Evolutionary conservation across 306 rosid species (phyloP), one percentile per base, ranked within the genome.

Genomic region (Trifolium subterraneum): DNA sequence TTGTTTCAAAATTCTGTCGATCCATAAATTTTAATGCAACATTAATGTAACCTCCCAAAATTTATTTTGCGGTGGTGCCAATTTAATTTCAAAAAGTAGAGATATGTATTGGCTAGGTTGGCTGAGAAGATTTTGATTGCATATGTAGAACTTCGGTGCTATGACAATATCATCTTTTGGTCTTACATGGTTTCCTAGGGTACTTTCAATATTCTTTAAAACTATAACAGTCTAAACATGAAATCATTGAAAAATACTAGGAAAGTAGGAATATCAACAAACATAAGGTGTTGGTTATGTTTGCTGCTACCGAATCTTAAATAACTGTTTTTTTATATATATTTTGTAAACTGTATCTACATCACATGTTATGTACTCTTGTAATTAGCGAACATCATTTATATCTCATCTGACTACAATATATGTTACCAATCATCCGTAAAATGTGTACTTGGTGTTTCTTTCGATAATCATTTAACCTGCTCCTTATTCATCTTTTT

Each of bases 191-290:
- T 50, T 70, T 38, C 8, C 50, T 0, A 13, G 73, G 16, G 39
- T 39, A 64, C 27, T 38, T 64, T 71, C 52, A 41, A 20, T 29
- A 41, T 42, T 52, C 42, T 39, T 71, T 41, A 31, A 64, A 71
- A 71, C 60, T 62, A 62, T 10, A 20, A 68, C 44, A 36, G 38
- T 23, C 22, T 62, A 50, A 50, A 48, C 65, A 60, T 61, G 71
- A 70, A 62, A 36, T 70, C 58, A 38, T 12, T 61, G 20, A 36
- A 51, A 35, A 35, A n/a, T 45, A 33, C 70, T 56, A 12, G 68
- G 20, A n/a, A 31, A 33, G 63, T 56, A 8, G 68, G 20, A 23
- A 31, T 55, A 48, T 41, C 64, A 23, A 65, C 15, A 35, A 68
- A 68, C 29, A 19, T 68, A 39, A 58, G 67, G 39, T 47, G 10